A percentile compares a stretch with the other conserved stretches of the same genome.
These are phyloP conservation scores for Pseudogymnoascus sp. DNA, from an alignment of 2,329 filamentous ascomycete species.

Conservation along the genomic window DNA sequence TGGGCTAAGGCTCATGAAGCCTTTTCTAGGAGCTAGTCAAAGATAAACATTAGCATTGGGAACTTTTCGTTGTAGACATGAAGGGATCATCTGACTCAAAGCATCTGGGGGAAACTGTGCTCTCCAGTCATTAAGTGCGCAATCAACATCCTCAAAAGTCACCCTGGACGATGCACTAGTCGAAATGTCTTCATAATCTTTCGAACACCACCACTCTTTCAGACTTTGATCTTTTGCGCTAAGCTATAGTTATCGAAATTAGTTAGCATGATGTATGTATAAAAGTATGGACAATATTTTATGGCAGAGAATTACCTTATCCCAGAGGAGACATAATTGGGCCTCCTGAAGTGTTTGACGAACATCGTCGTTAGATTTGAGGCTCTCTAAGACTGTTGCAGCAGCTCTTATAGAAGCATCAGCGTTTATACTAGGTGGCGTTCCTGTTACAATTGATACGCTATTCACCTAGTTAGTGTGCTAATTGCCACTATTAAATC, in stretches of 20 bases:
- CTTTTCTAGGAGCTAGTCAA: neutral
- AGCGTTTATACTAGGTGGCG: conserved; percentile 12
- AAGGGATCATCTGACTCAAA: no score
- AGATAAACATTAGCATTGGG: no score
- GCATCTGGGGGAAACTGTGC: no score
- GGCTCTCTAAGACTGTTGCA: conserved; percentile 1
- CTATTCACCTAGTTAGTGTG: neutral
- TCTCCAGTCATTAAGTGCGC: no score
- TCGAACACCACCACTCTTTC: conserved; percentile 15
- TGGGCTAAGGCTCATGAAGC: neutral
- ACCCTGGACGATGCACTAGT: no score
- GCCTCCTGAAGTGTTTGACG: conserved; percentile 9
- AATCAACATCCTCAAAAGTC: no score
- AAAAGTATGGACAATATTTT: no score
- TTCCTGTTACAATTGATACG: conserved; percentile 12
- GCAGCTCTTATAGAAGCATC: conserved; percentile 12
- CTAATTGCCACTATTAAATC: neutral
- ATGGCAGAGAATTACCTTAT: neutral
- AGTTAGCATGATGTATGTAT: no score
- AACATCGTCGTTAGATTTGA: neutral
- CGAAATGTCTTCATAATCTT: neutral
- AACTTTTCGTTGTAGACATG: no score
- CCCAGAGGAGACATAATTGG: conserved; percentile 13
- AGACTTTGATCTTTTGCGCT: conserved; percentile 2
- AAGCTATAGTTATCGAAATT: neutral